A percentile compares a stretch with the other conserved stretches of the same genome.
These are phyloP conservation scores for Phytophthora crassamura DNA, from an alignment of 352 stramenopile genomes.

Conservation along the genomic window DNA sequence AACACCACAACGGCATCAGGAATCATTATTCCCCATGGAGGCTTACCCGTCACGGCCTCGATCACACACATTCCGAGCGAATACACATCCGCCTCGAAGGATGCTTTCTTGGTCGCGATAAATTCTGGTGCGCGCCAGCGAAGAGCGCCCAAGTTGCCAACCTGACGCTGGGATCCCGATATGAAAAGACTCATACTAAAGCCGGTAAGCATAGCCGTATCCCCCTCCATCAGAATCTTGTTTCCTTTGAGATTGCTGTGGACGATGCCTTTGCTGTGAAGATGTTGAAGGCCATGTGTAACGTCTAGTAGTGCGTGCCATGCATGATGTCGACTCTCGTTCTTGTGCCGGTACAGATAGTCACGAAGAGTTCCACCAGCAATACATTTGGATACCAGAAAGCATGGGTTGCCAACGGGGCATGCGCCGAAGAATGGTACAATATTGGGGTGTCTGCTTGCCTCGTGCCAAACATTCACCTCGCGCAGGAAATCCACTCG, in stretches of 20 bases:
- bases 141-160: conserved; percentile 1
- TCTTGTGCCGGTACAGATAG: background rate
- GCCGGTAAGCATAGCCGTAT: conserved; percentile 4
- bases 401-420: background rate
- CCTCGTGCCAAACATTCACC: no score
- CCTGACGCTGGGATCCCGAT: background rate
- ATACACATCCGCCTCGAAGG: no score
- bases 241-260: conserved; percentile 9
- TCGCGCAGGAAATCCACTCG: conserved; percentile 6
- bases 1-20: background rate
- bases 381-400: conserved; percentile 11
- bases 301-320: conserved; percentile 5
- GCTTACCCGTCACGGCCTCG: background rate
- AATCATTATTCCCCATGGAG: conserved; percentile 2
- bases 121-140: conserved; percentile 6
- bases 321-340: background rate
- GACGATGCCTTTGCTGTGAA: conserved; percentile 6
- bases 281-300: conserved; percentile 4
- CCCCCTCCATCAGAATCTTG: conserved; percentile 7
- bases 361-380: background rate
- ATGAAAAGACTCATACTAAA: conserved; percentile 9
- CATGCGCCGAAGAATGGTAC: conserved; percentile 4
- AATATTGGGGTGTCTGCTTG: conserved; percentile 5
- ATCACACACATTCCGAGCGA: conserved; percentile 5
- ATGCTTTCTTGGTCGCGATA: no score